Base-by-base conservation (phyloP, 2,329 filamentous ascomycete species). In the Clarireedia sp. region DNA sequence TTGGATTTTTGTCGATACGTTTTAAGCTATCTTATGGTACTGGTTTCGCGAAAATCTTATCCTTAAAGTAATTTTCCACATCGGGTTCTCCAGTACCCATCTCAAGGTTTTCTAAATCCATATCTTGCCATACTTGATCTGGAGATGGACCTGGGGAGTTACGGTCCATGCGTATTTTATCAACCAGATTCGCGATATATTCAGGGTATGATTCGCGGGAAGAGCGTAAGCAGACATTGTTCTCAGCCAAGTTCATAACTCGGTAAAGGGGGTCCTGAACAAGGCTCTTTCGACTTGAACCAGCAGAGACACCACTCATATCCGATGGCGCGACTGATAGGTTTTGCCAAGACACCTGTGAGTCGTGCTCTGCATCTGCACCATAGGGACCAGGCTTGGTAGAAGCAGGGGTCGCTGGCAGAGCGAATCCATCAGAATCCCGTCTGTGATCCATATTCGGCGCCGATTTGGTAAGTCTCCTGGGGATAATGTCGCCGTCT, bases 401-500 rank as follows among this genome's bases (percentile, higher is more conserved):
- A 24, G 23, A 57, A 41, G 57, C 55, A 0, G 76, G 78, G 16
- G 72, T 63, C 0, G 73, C 71, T 0, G 84, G 83, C 33, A 87
- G 80, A 52, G 78, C 80, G 64, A 86, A 87, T 5, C 84, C 85
- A 61, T 87, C 83, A 4, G 80, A 76, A 64, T 87, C 84, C 9
- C 80, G 69, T 21, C 76, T 55, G 50, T 56, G 52, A 19, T 56
- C 54, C 43, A 59, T 58, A 60, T 54, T 53, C 43, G 50, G 56
- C 45, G 56, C 51, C 49, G 58, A 60, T 55, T 60, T 60, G 44
- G 51, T 57, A 59, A 58, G 52, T 56, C 63, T 65, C 55, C 56
- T 63, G 33, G 59, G 59, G 46, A 66, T 55, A 56, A 59, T 46
- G 12, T 65, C 33, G 48, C 33, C 60, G 58, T 60, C 48, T 54